Evolutionary conservation across 1,284 basidiomycete genomes (phyloP), one percentile per base, ranked within the genome.

Genomic region (Porogramme epimiltina): DNA sequence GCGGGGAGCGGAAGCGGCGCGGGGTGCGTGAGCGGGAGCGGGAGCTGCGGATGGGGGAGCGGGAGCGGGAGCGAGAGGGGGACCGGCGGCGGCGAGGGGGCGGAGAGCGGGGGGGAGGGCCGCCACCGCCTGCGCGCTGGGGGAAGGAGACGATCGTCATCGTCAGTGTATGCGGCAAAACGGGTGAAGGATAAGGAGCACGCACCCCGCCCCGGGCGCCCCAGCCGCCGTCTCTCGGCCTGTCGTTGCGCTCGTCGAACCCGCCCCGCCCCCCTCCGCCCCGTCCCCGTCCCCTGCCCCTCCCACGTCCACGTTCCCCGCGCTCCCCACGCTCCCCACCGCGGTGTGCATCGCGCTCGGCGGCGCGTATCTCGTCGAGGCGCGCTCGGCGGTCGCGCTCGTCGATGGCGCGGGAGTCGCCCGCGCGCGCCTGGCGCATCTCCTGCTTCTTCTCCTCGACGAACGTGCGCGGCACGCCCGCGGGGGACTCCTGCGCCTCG

Each of bases 401-500:
- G 45, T 84, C 82, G 41, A 93, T 75, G 6, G 84, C 82, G 15
- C 82, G 77, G 15, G 79, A 77, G 57, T 91, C 91, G 51, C 81
- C 85, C 60, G 88, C 85, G 42, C 84, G 78, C n/a, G 84, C 82
- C 52, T 78, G 78, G 25, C 91, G 80, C 79, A 98, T 84, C 71
- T 99, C 96, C 64, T 85, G 85, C 73, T 99, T 99, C 75, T 98
- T 98, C 67, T 92, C 88, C 64, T 98, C 94, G 20, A 99, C 87
- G 66, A 98, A 95, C 22, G 89, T 88, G n/a, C 84, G 82, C 2
- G 96, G 96, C 0, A 99, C 92, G 55, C 95, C 95, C 6, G 91
- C 90, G 1, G 91, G 82, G 25, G 92, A 93, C 37, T 81, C 78
- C 70, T 98, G 96, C 3, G 96, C 96, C 58, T 93, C 92, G 4